A percentile compares a stretch with the other conserved stretches of the same genome.
Evolutionary conservation across 2,329 filamentous ascomycete species (phyloP).

Genomic region (Mollisia scopiformis): DNA sequence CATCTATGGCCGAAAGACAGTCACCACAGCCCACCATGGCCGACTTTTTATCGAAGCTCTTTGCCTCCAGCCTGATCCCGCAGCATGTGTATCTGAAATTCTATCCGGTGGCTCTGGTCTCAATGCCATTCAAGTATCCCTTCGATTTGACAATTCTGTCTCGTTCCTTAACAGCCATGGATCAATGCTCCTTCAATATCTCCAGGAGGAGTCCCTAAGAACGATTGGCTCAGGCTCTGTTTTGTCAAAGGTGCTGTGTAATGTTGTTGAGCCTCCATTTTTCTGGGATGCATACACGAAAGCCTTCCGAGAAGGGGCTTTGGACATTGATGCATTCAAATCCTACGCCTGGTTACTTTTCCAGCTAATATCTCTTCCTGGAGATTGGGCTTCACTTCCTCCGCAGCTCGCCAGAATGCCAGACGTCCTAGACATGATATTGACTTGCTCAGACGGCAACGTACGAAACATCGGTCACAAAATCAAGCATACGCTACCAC

Average conservation of each 20-base stretch:
- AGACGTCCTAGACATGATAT: constrained; percentile 26
- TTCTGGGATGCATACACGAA: constrained; percentile 47
- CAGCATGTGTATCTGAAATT: constrained; percentile 45
- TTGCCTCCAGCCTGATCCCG: constrained; percentile 43
- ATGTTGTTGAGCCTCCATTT: constrained; percentile 52
- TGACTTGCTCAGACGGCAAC: constrained; percentile 24
- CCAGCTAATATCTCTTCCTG: constrained; percentile 45
- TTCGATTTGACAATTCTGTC: constrained; percentile 47
- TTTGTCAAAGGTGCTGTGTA: constrained; percentile 47
- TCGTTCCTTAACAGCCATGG: constrained; percentile 47
- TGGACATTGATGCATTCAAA: constrained; percentile 35
- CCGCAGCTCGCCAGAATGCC: constrained; percentile 34
- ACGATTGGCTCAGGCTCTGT: constrained; percentile 33
- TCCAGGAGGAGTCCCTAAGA: constrained; percentile 33
- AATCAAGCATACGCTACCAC: constrained; percentile 43
- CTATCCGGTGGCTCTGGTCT: constrained; percentile 40
- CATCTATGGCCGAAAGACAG: constrained; percentile 41
- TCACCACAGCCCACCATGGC: constrained; percentile 43
- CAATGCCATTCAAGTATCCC: constrained; percentile 40
- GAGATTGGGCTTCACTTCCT: constrained; percentile 27
- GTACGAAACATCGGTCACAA: constrained; percentile 43
- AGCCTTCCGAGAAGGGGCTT: constrained; percentile 29
- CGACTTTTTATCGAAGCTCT: constrained; percentile 53
- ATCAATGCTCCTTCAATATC: constrained; percentile 38
- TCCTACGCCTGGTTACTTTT: constrained; percentile 46